Evolutionary conservation across 768 basidiomycete species (phyloP), one percentile per base, ranked within the genome.

Genomic region (Termitomyces sp.): DNA sequence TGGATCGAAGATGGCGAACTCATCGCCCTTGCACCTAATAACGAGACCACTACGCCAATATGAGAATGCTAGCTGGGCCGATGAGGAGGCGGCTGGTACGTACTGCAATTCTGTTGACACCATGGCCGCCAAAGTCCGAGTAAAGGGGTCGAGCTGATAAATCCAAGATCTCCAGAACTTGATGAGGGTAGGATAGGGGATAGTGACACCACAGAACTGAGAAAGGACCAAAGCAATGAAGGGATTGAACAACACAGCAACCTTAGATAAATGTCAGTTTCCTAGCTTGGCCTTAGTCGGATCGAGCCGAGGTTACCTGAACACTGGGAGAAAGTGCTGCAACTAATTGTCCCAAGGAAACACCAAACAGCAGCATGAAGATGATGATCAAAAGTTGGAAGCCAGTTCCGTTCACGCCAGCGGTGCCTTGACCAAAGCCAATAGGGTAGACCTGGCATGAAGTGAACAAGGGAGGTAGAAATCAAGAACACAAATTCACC

Each of bases 191-290:
- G 84, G 80, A 56, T 79, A 86, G 0, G 88, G 89, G 54, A 91
- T 82, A 1, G 87, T 86, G 15, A 91, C 88, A 66, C 91, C 91
- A 62, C 88, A 90, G 80, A 92, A 92, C 15, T 84, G 78, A 4
- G 80, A 71, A 50, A 91, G 79, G 40, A 87, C 73, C 33, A 86
- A 68, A 43, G 78, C 73, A 48, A 91, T 58, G 77, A 90, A 87
- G 1, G 91, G 91, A 67, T 89, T 92, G 73, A 86, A 87, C 54
- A 93, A 72, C 6, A 88, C 87, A 10, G 90, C 90, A 40, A 90
- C 82, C 75, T 75, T 23, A n/a, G 28, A 70, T 69, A 6, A 62
- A 8, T 23, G 40, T 48, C n/a, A 50, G 51, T 44, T 43, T 70
- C 10, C 3, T 28, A 9, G 10, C 17, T 40, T 12, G 3, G 17